Base-by-base conservation (phyloP, 108 stramenopile genomes). In the Craspedostauros australis region DNA sequence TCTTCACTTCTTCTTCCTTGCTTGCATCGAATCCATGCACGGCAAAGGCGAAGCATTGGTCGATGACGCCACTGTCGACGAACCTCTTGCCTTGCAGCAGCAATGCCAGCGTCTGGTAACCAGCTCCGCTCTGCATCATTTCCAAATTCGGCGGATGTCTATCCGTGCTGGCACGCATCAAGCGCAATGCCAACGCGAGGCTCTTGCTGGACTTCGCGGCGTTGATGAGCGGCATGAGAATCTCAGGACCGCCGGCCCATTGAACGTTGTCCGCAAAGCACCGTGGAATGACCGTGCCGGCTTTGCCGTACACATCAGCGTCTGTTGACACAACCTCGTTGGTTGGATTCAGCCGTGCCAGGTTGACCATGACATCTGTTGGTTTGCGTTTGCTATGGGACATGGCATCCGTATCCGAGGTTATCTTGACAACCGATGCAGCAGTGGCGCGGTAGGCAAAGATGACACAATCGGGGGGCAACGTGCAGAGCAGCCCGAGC, bases 261-360 rank as follows among this genome's bases (percentile, higher is more conserved):
- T 83, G 84, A n/a, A 88, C 65, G 59, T 83, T 87, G 59, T 89
- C 91, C 14, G 80, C 87, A 64, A 93, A 89, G 33, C 73, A 84
- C 25, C 75, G 59, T n/a, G 86, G 86, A 20, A 70, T 72, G 28
- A 87, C 73, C 12, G 84, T 57, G 32, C 83, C 74, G 3, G 68
- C 71, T 39, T 82, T 77, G 2, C 86, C 86, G 54, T 81, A 80
- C 0, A 89, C 60, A 21, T 74, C 36, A 21, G 85, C 89, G 69
- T 91, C 89, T 24, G 86, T 72, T 14, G 87, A 84, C 25, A 80
- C 66, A 37, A 63, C 18, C 8, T 72, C 55, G 38, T 73, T 77
- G 41, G 57, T 67, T 23, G 66, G 55, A 44, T 79, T 75, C 4
- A 90, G 77, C 37, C 78, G 62, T 24, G 85, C 86, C 36, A 91